Base-by-base conservation (phyloP, 495 filamentous ascomycete genomes). In the Clohesyomyces aquaticus region DNA sequence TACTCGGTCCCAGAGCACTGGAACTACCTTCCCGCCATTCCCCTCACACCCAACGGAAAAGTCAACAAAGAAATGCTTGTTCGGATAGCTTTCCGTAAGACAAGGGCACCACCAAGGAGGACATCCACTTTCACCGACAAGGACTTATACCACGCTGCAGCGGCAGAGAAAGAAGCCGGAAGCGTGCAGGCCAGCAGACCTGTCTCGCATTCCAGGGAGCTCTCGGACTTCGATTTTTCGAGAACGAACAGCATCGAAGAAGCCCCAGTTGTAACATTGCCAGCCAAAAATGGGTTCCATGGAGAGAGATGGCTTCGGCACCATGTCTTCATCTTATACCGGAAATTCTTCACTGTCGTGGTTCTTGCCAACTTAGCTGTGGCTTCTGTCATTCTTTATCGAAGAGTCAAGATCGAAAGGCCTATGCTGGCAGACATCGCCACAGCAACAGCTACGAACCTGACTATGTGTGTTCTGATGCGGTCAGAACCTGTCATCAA, bases 401-500 rank as follows among this genome's bases (percentile, higher is more conserved):
- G 55, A 12, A 59, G 42, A n/a, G 48, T 59, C 35, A 54, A 60
- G 27, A 35, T 54, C 3, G 55, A 53, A 26, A 27, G 49, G 32
- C 43, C 77, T 55, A 59, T 64, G 35, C 42, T 65, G 14, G 21
- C 55, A 43, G 43, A 75, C 59, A 3, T 73, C 58, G 56, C 48
- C 26, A 85, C 82, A 60, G 83, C 82, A 18, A 71, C 76, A 0
- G 78, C 83, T 4, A 77, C 78, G 22, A 86, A 86, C 52, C 60
- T 85, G 52, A 73, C 79, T 1, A 77, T 76, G 12, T 78, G 81
- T n/a, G 78, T 84, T 41, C 72, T 90, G 26, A 87, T 89, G 66
- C 85, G 90, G 3, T 88, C 91, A 68, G 89, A 91, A 60, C 80
- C 89, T 52, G 80, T 91, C 16, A 82, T 94, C 68, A 94, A 94